Conservation (phyloP, 2,329 filamentous ascomycete genomes). For the Paracoccidioides lutzii region DNA sequence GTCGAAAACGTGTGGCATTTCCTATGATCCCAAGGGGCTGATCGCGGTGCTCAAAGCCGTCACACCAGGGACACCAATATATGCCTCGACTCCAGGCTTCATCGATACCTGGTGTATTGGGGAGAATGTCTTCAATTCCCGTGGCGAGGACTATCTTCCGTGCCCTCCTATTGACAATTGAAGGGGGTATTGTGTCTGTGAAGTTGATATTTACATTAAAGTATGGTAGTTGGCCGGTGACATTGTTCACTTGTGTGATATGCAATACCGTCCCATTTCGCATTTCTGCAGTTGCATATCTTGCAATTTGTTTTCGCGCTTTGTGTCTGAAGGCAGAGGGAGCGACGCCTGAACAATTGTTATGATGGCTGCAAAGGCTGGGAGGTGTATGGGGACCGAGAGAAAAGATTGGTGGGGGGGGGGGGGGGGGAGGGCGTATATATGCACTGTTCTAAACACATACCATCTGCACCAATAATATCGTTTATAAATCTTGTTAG, state of each 20-base stretch:
- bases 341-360: constrained; percentile 33
- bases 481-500: constrained; percentile 49
- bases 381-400: background rate
- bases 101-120: constrained; percentile 40
- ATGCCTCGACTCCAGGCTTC: constrained; percentile 48
- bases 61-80: constrained; percentile 54
- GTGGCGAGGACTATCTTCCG: constrained; percentile 47
- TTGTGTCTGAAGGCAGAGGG: constrained; percentile 43
- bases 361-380: constrained; percentile 2
- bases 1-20: constrained; percentile 32
- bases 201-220: background rate
- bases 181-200: background rate
- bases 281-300: constrained; percentile 40
- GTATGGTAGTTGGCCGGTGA: background rate
- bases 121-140: constrained; percentile 44
- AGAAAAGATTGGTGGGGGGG: background rate
- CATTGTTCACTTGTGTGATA: constrained; percentile 17
- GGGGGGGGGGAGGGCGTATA: too few relatives aligned
- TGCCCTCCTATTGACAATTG: constrained; percentile 27
- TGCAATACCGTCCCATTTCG: constrained; percentile 41
- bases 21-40: constrained; percentile 44
- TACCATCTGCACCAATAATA: constrained; percentile 48
- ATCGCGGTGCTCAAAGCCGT: constrained; percentile 49
- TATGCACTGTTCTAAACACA: background rate
- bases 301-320: constrained; percentile 40